Percentiles rank a stretch among this genome's conserved stretches.
These are phyloP conservation scores for Termitomyces sp. DNA, from an alignment of 768 basidiomycete species.

Conservation along the genomic window DNA sequence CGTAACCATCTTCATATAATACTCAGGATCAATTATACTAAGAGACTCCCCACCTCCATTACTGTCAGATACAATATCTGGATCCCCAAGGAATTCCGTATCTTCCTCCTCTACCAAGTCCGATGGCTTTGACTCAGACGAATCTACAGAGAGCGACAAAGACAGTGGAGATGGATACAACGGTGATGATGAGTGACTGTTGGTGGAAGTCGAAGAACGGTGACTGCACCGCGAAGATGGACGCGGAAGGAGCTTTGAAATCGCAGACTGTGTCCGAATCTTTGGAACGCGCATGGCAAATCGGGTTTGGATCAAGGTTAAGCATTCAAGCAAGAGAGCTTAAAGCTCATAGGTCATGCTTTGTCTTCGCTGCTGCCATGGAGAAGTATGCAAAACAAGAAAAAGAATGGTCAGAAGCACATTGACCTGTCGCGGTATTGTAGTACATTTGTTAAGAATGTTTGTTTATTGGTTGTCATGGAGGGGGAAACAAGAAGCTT, in stretches of 20 bases:
- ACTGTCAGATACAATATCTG: background rate
- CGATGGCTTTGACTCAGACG: background rate
- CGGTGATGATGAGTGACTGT: background rate
- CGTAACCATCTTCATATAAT: slow-evolving; percentile 4
- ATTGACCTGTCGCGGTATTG: background rate
- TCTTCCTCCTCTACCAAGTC: background rate
- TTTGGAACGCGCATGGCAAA: too few relatives aligned
- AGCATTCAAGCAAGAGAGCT: background rate
- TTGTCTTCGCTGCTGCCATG: background rate
- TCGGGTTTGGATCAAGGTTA: background rate
- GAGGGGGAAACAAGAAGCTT: background rate
- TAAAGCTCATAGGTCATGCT: background rate
- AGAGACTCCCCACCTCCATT: background rate
- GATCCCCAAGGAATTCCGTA: background rate
- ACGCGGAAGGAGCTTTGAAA: background rate
- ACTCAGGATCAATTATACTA: background rate
- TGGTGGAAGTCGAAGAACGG: background rate
- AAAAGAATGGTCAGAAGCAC: background rate
- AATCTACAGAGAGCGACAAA: background rate
- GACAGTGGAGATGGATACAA: background rate
- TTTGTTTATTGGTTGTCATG: background rate
- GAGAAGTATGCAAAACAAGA: background rate
- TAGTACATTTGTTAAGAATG: background rate
- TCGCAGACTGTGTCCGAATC: background rate
- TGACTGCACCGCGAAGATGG: background rate